Conservation (phyloP, 78 protist genomes). For the Polysphondylium violaceum region DNA sequence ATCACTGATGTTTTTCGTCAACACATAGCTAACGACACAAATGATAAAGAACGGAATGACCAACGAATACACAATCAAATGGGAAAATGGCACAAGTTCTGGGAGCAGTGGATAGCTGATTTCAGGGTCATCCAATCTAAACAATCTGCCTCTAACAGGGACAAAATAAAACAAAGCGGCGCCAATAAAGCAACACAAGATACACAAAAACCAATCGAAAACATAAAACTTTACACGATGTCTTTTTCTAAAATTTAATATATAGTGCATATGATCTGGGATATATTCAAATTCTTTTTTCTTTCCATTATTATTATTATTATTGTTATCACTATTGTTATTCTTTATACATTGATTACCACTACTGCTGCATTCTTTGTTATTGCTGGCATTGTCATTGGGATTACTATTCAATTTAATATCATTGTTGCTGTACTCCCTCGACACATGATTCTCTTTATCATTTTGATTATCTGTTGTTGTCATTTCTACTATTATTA, state of each 20-base stretch:
- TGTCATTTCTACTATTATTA: too few species aligned
- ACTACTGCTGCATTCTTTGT: too few species aligned
- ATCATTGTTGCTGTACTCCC: too few species aligned
- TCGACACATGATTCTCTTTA: too few species aligned
- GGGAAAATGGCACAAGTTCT: constrained; percentile 35
- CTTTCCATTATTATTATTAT: too few species aligned
- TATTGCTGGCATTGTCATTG: too few species aligned
- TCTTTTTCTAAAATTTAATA: constrained; percentile 26
- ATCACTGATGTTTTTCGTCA: constrained; percentile 10
- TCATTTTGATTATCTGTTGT: too few species aligned
- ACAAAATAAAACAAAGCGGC: constrained; percentile 52
- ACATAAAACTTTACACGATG: constrained; percentile 11
- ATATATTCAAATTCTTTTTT: too few species aligned
- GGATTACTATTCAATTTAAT: too few species aligned
- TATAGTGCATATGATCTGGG: too few species aligned
- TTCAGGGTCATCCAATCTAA: constrained; percentile 18
- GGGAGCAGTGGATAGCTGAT: constrained; percentile 34
- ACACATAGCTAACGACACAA: neutral
- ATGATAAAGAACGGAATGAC: constrained; percentile 29
- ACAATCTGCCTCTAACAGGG: constrained; percentile 58
- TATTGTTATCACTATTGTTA: too few species aligned
- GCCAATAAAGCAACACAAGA: neutral
- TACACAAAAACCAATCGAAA: constrained; percentile 35
- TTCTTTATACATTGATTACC: too few species aligned
- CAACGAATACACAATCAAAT: neutral